Conservation (phyloP, 441 rosid species). For the Aleurites moluccanus region DNA sequence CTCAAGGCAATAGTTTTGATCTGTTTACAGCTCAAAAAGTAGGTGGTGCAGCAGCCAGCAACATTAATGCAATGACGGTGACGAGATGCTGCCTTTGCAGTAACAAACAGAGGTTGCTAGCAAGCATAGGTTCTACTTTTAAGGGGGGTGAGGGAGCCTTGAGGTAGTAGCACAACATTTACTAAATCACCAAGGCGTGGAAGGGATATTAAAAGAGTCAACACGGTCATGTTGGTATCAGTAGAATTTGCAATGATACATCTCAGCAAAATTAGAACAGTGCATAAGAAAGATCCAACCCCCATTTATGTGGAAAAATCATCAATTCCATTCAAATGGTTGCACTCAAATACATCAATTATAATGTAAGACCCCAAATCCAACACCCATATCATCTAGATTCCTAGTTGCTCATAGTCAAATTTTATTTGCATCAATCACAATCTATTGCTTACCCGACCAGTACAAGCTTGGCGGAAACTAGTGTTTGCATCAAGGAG, state of each 20-base stretch:
- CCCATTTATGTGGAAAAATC: neutral
- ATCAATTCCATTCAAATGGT: neutral
- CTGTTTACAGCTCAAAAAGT: neutral
- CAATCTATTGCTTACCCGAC: constrained; percentile 64
- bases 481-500: constrained; percentile 78
- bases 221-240: no score
- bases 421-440: constrained; percentile 14
- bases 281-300: constrained; percentile 1
- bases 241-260: no score
- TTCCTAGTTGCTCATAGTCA: neutral
- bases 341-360: neutral
- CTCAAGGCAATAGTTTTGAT: neutral
- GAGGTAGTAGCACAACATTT: no score
- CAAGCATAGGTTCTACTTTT: neutral
- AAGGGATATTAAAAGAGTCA: no score
- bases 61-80: neutral
- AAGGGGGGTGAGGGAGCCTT: no score
- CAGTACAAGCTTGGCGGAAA: constrained; percentile 56
- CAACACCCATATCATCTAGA: neutral
- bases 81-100: neutral
- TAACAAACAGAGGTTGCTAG: constrained; percentile 1
- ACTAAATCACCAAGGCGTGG: no score
- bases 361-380: neutral
- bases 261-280: no score
- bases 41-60: neutral